Conservation (phyloP, 2,329 filamentous ascomycete genomes). For the Xylariaceae sp. region DNA sequence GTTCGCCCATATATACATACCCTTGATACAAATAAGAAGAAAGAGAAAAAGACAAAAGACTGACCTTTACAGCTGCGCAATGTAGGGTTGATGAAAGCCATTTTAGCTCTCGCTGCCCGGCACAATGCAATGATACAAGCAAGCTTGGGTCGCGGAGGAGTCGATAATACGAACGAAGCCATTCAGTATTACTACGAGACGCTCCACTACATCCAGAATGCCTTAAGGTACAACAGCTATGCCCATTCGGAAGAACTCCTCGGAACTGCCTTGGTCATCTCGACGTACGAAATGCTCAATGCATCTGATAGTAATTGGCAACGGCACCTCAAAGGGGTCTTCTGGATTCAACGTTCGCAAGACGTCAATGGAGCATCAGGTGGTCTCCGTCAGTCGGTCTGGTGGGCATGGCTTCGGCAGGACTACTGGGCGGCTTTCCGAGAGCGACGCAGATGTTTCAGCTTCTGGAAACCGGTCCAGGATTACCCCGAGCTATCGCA, state of each 20-base stretch:
- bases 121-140: slow-evolving; percentile 33
- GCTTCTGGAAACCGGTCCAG: slow-evolving; percentile 54
- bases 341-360: slow-evolving; percentile 62
- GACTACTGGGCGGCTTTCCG: slow-evolving; percentile 63
- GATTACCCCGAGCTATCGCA: slow-evolving; percentile 44
- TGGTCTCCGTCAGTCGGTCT: slow-evolving; percentile 54
- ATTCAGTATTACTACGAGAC: slow-evolving; percentile 60
- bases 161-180: slow-evolving; percentile 36
- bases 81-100: slow-evolving; percentile 52
- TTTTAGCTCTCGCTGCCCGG: slow-evolving; percentile 52
- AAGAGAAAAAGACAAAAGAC: too few relatives aligned
- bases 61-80: slow-evolving; percentile 44
- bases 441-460: slow-evolving; percentile 52
- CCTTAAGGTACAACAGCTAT: slow-evolving; percentile 55
- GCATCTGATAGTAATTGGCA: slow-evolving; percentile 54
- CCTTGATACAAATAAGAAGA: too few relatives aligned
- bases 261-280: slow-evolving; percentile 56
- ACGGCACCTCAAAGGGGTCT: slow-evolving; percentile 59
- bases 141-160: slow-evolving; percentile 22
- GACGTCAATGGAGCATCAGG: slow-evolving; percentile 57
- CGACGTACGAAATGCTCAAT: slow-evolving; percentile 64
- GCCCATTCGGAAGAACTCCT: slow-evolving; percentile 55
- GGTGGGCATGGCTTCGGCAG: slow-evolving; percentile 66
- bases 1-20: too few relatives aligned
- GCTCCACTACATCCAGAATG: slow-evolving; percentile 56